Percentiles rank a stretch among this genome's conserved stretches.
These are phyloP conservation scores for Cunninghamia lanceolata DNA, from an alignment of 75 land plant genomes.

Conservation along the genomic window DNA sequence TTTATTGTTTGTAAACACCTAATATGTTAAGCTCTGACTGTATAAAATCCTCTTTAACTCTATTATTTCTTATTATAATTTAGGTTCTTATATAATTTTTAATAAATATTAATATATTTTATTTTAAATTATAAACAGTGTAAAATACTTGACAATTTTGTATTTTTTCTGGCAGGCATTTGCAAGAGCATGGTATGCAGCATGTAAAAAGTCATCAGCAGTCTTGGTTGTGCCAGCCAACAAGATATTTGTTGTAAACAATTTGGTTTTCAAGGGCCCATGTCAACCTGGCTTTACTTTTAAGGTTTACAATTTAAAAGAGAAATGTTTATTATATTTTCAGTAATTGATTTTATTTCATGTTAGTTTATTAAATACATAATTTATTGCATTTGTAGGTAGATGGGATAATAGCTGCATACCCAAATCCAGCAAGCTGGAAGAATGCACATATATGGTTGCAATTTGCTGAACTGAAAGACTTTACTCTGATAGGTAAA, in stretches of 20 bases:
- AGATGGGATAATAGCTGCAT: neutral
- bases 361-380: neutral
- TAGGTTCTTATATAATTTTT: too few relatives aligned
- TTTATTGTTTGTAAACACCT: too few relatives aligned
- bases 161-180: neutral
- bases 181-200: neutral
- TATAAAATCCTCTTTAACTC: too few relatives aligned
- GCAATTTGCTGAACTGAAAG: neutral
- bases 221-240: neutral
- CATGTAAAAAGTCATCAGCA: neutral
- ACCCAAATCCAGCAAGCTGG: neutral
- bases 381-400: neutral
- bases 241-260: neutral
- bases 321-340: neutral
- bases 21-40: too few relatives aligned
- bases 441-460: neutral
- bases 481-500: neutral
- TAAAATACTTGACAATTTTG: too few relatives aligned
- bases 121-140: too few relatives aligned
- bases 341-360: neutral
- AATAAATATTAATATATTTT: too few relatives aligned
- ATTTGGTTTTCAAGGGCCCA: neutral
- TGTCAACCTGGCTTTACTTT: neutral
- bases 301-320: neutral
- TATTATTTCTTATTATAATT: too few relatives aligned